Percentiles rank a stretch among this genome's conserved stretches.
Evolutionary conservation across 2,329 filamentous ascomycete genomes (phyloP).

Genomic region (Penicillium janthinellum): DNA sequence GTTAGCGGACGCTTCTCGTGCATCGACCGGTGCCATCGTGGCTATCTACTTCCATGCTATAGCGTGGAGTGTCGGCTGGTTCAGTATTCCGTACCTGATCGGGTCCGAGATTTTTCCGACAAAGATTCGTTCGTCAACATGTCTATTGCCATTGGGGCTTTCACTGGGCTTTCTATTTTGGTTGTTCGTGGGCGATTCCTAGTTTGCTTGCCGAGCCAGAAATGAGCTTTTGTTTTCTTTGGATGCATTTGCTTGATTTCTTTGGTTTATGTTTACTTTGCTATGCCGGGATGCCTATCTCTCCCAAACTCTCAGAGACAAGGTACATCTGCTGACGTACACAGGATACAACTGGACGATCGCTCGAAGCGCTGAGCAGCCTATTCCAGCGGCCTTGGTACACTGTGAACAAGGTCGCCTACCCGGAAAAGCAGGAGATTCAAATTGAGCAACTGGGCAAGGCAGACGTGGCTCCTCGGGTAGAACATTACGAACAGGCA

Average conservation of each 20-base stretch:
- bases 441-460: conserved; percentile 4
- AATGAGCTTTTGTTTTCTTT: conserved; percentile 28
- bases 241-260: conserved; percentile 22
- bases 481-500: not conserved
- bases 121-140: conserved; percentile 47
- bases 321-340: not conserved
- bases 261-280: conserved; percentile 24
- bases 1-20: conserved; percentile 25
- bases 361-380: not conserved
- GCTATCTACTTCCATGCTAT: conserved; percentile 51
- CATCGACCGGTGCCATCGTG: conserved; percentile 46
- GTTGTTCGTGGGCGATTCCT: conserved; percentile 25
- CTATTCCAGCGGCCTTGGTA: conserved; percentile 8
- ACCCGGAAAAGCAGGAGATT: conserved; percentile 3
- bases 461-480: not conserved
- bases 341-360: conserved; percentile 8
- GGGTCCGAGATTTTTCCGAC: conserved; percentile 51
- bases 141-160: conserved; percentile 42
- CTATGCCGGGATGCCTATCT: conserved; percentile 20
- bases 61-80: conserved; percentile 46
- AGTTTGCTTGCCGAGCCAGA: conserved; percentile 24
- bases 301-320: too few species aligned
- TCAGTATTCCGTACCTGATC: conserved; percentile 50
- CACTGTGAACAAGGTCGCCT: conserved; percentile 3
- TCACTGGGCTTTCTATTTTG: conserved; percentile 51